Percentiles rank a stretch among this genome's conserved stretches.
These are phyloP conservation scores for Cryphonectria naterciae DNA, from an alignment of 2,329 filamentous ascomycete genomes.

Conservation along the genomic window DNA sequence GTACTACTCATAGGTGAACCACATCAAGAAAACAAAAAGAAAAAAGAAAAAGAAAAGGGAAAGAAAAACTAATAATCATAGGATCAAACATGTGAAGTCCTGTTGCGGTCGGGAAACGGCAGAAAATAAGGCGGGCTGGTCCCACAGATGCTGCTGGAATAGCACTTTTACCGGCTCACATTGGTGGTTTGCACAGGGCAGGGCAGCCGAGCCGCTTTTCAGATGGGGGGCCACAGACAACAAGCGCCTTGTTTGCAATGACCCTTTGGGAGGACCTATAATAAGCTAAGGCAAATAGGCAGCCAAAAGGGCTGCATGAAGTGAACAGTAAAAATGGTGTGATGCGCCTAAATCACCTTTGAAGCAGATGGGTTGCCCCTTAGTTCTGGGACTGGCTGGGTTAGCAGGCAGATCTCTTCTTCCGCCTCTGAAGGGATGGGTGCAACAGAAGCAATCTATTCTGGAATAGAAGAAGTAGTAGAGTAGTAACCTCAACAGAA, in stretches of 20 bases:
- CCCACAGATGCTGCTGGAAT: not conserved
- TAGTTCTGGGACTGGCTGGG: not conserved
- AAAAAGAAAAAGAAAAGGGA: not conserved
- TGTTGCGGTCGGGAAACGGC: not conserved
- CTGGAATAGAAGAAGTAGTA: not conserved
- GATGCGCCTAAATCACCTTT: slow-evolving; percentile 12
- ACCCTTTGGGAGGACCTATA: not conserved
- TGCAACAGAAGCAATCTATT: not conserved
- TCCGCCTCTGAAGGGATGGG: not conserved
- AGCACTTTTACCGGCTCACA: not conserved
- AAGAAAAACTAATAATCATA: not conserved
- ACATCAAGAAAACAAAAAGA: not conserved
- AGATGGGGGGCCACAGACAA: slow-evolving; percentile 11
- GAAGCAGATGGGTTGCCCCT: not conserved
- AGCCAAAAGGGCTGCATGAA: slow-evolving; percentile 8
- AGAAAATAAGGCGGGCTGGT: not conserved
- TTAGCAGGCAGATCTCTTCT: not conserved
- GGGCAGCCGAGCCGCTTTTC: not conserved
- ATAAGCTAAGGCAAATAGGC: slow-evolving; percentile 12
- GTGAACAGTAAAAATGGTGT: slow-evolving; percentile 11
- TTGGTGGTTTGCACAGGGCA: not conserved
- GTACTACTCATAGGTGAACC: not conserved
- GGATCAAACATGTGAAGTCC: not conserved
- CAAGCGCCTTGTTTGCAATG: slow-evolving; percentile 14
- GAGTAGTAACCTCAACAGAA: not conserved